Evolutionary conservation across 257 asterid species (phyloP), one percentile per base, ranked within the genome.

Genomic region (Hygrophila difformis): DNA sequence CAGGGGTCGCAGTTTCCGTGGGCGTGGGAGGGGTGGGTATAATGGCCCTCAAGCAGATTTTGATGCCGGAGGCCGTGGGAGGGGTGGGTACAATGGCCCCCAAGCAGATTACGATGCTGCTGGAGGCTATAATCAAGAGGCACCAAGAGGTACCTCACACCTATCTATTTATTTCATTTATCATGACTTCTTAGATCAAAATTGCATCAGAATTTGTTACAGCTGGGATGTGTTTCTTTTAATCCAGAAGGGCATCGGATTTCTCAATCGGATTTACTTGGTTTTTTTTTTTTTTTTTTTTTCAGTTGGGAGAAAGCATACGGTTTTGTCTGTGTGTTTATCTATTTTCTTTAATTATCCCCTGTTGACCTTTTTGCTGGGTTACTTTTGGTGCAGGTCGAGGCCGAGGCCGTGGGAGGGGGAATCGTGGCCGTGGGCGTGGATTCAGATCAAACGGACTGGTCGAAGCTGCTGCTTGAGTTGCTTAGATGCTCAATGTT

Each of bases 391-490:
- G n/a, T n/a, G n/a, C n/a, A n/a, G n/a, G n/a, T n/a, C n/a, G n/a
- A 84, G 95, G 97, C 0, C 97, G 94, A 34, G 95, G 89, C 17
- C 88, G 92, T 59, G 86, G 88, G 2, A 68, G 93, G 70, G 89
- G 84, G 39, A 33, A 47, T 12, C 95, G 88, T 57, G 89, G 89
- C 10, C 60, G 89, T 66, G 97, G 85, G 17, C 85, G 89, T 67
- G 97, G 95, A 18, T 67, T 66, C 68, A 71, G 92, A 63, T 49
- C 77, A 6, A 78, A 81, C 16, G 93, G 76, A 11, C 76, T 75
- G 6, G 38, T 39, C 35, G 57, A 78, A 39, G 70, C 58, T 43
- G 33, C 63, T 33, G 72, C 69, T 16, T 68, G 68, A 60, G 74
- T 39, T 55, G 65, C 74, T 55, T 61, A 60, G 62, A 55, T 58